Evolutionary conservation across 345 rosid species (phyloP).

Genomic region (Rhodamnia rubescens): DNA sequence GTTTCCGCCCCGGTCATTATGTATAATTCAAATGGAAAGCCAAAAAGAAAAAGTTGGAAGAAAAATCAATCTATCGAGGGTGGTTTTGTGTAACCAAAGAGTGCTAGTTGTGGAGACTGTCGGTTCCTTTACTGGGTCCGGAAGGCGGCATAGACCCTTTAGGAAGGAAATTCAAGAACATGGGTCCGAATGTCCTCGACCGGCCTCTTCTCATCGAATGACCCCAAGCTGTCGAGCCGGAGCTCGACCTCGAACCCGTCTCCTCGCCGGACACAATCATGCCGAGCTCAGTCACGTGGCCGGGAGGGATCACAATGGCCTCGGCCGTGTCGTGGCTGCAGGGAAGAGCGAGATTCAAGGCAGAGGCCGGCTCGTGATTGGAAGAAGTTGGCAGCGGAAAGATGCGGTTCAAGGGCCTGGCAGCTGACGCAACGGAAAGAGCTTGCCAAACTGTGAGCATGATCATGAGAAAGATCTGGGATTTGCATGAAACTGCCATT

Average conservation of each 20-base stretch:
- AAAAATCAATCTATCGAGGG: not conserved
- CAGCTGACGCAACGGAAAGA: not conserved
- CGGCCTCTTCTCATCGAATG: not conserved
- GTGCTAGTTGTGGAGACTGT: slow-evolving; percentile 25
- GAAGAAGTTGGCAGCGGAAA: not conserved
- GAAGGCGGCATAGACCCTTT: slow-evolving; percentile 39
- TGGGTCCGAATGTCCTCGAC: slow-evolving; percentile 15
- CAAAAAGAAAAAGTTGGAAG: not conserved
- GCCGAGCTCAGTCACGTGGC: not conserved
- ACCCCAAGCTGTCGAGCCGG: not conserved
- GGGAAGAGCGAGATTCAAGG: not conserved
- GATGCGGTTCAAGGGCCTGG: not conserved
- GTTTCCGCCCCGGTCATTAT: not conserved
- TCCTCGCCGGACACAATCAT: not conserved
- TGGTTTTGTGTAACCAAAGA: not conserved
- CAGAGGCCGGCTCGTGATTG: not conserved
- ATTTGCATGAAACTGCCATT: not conserved
- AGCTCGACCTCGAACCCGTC: not conserved
- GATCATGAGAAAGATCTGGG: not conserved
- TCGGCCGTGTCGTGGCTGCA: not conserved
- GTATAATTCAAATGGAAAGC: not conserved
- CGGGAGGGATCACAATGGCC: not conserved
- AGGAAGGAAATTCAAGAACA: slow-evolving; percentile 46
- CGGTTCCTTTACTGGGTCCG: slow-evolving; percentile 41
- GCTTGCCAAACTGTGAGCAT: not conserved